Evolutionary conservation across 2,329 filamentous ascomycete genomes (phyloP), one percentile per base, ranked within the genome.

Genomic region (Xylariaceae sp.): DNA sequence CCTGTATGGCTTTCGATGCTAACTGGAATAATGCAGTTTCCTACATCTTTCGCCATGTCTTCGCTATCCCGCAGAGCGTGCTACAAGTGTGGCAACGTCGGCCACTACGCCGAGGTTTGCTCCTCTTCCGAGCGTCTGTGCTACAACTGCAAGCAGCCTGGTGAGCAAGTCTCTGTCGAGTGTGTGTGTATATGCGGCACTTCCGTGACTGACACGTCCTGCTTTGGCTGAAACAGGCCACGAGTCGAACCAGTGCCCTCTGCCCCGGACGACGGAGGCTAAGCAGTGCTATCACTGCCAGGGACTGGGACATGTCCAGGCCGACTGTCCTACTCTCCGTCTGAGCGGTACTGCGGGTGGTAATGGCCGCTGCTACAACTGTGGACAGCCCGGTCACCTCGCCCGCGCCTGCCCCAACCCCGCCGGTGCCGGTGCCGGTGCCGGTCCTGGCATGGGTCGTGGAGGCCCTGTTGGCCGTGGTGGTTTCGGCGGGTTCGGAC

Each of bases 201-300:
- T 24, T 11, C 6, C 21, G 7, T 11, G 7, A 28, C 48, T 51
- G 36, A 55, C 47, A 18, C 18, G 29, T 24, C 21, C 23, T 23
- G 39, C 31, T 51, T 14, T 27, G 30, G n/a, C n/a, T n/a, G 13
- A 15, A 46, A 34, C 59, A 79, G 85, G 88, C 64, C 92, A 98
- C 69, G 92, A 98, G 73, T 97, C 90, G 52, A 97, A 94, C 71
- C 85, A 85, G 66, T 98, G 92, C 77, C 92, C 92, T 56, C 83
- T 90, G 61, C 92, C 92, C 59, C 85, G 92, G 66, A 96, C 90
- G 46, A 96, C 92, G 50, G 92, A 98, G 71, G 88, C 88, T 37
- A 98, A 98, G 81, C 92, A 98, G 76, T 98, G 92, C 80, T 98
- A 98, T 67, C 92, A 97, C 72, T 98, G 92, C 76, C 92, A 97